Percentiles rank a stretch among this genome's conserved stretches.
phyloP scores from a whole-genome alignment of 2,329 filamentous ascomycete genomes.

The Fusarium nurragi region DNA sequence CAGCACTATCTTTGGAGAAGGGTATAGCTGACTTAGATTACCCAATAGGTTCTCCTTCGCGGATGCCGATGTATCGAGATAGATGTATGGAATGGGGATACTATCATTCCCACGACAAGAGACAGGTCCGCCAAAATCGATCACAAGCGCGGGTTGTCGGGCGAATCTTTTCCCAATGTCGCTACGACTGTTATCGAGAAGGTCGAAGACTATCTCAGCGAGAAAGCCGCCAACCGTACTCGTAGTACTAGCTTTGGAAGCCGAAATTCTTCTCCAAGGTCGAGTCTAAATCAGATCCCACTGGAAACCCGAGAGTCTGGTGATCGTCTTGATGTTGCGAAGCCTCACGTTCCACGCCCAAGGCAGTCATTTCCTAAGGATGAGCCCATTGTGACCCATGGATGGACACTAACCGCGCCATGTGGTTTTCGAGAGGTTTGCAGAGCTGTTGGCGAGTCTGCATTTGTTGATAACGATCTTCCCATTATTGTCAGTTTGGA shows the following conservation, averaged over 20 bases:
- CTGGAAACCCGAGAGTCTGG: conserved; percentile 47
- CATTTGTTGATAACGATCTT: conserved; percentile 78
- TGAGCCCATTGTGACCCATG: conserved; percentile 86
- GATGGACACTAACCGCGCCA: conserved; percentile 83
- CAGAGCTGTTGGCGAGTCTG: conserved; percentile 78
- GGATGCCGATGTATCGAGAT: conserved; percentile 94
- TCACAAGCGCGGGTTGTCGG: conserved; percentile 60
- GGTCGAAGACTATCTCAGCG: conserved; percentile 49
- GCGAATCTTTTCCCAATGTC: conserved; percentile 57
- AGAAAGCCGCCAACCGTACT: conserved; percentile 48
- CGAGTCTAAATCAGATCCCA: conserved; percentile 43
- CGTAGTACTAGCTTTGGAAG: conserved; percentile 54
- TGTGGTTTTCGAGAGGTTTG: conserved; percentile 90
- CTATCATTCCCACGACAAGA: conserved; percentile 48
- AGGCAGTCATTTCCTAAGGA: conserved; percentile 50
- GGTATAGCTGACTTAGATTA: background rate
- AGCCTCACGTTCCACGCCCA: conserved; percentile 36
- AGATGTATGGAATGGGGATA: conserved; percentile 87
- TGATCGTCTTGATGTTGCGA: conserved; percentile 49
- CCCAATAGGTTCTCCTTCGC: conserved; percentile 70
- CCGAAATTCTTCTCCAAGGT: conserved; percentile 46
- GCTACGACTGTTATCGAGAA: conserved; percentile 54
- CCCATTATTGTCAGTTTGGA: conserved; percentile 94
- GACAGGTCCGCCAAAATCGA: conserved; percentile 53
- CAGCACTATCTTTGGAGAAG: background rate